These are phyloP conservation scores for Didymella lethalis DNA, from an alignment of 2,329 filamentous ascomycete genomes.

Conservation along the genomic window DNA sequence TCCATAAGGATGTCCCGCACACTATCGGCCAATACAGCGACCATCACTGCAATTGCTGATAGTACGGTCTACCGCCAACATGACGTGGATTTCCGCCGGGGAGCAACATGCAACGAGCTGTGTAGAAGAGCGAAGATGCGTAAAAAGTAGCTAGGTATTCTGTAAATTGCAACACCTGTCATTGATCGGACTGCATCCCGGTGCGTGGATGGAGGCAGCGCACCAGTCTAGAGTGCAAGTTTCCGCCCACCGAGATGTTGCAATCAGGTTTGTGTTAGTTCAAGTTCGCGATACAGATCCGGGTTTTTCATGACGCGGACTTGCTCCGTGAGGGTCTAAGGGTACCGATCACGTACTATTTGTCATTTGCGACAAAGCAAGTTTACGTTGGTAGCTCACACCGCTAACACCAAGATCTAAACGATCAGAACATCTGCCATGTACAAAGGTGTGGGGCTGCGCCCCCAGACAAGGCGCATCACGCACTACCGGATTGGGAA, in stretches of 20 bases:
- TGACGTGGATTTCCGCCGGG: too few species aligned
- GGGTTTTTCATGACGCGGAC: neutral
- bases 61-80: too few species aligned
- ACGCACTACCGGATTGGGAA: conserved; percentile 7
- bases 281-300: neutral
- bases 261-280: neutral
- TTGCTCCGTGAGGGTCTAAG: neutral
- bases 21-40: too few species aligned
- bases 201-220: too few species aligned
- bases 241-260: neutral
- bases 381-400: neutral
- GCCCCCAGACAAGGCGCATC: neutral
- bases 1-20: too few species aligned
- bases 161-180: too few species aligned
- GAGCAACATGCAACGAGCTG: too few species aligned
- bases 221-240: too few species aligned
- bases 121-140: too few species aligned
- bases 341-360: neutral
- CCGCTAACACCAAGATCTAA: neutral
- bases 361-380: neutral
- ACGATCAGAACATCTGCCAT: neutral
- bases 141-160: neutral
- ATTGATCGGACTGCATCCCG: too few species aligned
- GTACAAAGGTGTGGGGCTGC: neutral
- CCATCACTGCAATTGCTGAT: too few species aligned